Percentiles rank a stretch among this genome's conserved stretches.
phyloP scores from a whole-genome alignment of 139 green algal species.

The Picochlorum sp. region DNA sequence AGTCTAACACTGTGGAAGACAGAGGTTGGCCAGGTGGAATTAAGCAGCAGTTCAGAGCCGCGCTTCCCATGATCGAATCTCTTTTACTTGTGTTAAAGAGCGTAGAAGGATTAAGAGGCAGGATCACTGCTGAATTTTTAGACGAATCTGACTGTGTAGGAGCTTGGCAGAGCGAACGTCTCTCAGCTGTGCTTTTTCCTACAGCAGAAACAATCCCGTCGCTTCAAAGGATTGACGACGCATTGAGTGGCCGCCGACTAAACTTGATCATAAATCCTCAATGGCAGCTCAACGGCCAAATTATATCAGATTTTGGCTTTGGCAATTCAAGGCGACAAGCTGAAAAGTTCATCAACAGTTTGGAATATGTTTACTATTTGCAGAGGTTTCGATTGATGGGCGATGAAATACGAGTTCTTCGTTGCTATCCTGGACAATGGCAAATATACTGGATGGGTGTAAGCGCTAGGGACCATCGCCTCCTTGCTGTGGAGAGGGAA shows the following conservation, averaged over 20 bases:
- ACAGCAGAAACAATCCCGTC: conserved; percentile 30
- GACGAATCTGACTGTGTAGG: conserved; percentile 44
- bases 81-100: conserved; percentile 62
- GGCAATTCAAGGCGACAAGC: conserved; percentile 22
- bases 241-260: conserved; percentile 25
- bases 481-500: conserved; percentile 16
- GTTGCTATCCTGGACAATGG: conserved; percentile 47
- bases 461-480: background rate
- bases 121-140: conserved; percentile 27
- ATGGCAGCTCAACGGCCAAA: conserved; percentile 46
- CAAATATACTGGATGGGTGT: conserved; percentile 39
- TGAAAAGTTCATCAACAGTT: conserved; percentile 43
- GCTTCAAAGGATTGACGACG: conserved; percentile 22
- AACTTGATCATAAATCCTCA: conserved; percentile 74
- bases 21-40: conserved; percentile 67
- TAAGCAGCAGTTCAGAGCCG: conserved; percentile 69
- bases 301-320: conserved; percentile 60
- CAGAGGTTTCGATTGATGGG: conserved; percentile 44
- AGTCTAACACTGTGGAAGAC: background rate
- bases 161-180: conserved; percentile 33
- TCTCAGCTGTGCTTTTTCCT: conserved; percentile 35
- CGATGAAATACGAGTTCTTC: conserved; percentile 44
- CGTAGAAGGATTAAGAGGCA: conserved; percentile 18
- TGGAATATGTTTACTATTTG: conserved; percentile 53
- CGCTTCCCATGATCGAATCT: conserved; percentile 50